These are phyloP conservation scores for Globisporangium ultimum DNA, from an alignment of 352 stramenopile species.

Conservation along the genomic window DNA sequence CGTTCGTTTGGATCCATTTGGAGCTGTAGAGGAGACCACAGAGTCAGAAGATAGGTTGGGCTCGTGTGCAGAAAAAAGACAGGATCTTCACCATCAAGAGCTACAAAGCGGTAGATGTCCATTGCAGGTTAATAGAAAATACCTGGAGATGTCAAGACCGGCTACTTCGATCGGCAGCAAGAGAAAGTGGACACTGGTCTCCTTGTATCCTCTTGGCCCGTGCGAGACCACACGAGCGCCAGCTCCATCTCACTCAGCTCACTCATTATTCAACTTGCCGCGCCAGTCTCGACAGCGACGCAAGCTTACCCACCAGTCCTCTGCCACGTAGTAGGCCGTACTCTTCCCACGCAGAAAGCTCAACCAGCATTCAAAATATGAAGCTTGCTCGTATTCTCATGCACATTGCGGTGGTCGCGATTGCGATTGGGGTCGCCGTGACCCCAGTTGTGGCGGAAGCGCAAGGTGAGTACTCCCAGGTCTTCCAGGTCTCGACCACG, in stretches of 20 bases:
- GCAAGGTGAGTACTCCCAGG: background rate
- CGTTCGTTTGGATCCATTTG: slow-evolving; percentile 36
- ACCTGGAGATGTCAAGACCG: too few relatives aligned
- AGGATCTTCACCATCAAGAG: too few relatives aligned
- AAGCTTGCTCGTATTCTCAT: slow-evolving; percentile 4
- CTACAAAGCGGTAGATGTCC: too few relatives aligned
- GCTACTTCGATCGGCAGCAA: too few relatives aligned
- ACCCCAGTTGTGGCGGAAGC: background rate
- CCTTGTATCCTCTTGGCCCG: too few relatives aligned
- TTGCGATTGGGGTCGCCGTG: background rate
- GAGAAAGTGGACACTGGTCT: too few relatives aligned
- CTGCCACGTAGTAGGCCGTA: background rate
- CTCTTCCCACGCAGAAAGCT: too few relatives aligned
- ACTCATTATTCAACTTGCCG: slow-evolving; percentile 8
- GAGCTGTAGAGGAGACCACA: slow-evolving; percentile 50
- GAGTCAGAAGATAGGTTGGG: slow-evolving; percentile 20
- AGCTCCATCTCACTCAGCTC: background rate
- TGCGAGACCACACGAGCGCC: too few relatives aligned
- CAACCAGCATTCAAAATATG: background rate
- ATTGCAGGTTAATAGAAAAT: too few relatives aligned
- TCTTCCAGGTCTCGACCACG: background rate
- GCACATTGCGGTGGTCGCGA: slow-evolving; percentile 3
- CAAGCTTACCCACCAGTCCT: background rate
- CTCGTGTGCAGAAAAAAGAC: too few relatives aligned
- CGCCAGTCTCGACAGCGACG: background rate